Evolutionary conservation across 2,329 filamentous ascomycete species (phyloP).

Genomic region (Sphaerostilbella broomeana): DNA sequence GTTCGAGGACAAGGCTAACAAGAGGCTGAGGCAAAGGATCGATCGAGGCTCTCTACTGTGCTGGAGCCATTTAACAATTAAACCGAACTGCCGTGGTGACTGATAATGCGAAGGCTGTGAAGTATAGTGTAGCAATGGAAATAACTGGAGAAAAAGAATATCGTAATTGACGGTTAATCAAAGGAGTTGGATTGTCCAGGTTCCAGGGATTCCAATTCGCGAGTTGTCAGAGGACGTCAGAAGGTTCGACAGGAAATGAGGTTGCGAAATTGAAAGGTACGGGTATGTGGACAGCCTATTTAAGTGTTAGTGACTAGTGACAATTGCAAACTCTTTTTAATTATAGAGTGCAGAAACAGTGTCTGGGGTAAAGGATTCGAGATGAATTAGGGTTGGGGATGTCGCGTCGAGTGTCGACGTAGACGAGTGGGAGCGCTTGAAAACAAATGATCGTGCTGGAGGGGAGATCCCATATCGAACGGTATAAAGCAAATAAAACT

Average conservation of each 20-base stretch:
- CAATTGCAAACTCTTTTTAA: too few relatives aligned
- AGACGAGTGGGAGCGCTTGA: too few relatives aligned
- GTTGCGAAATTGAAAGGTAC: conserved; percentile 3
- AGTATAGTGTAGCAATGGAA: conserved; percentile 1
- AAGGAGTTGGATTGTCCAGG: conserved; percentile 10
- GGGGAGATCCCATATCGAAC: too few relatives aligned
- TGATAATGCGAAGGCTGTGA: conserved; percentile 15
- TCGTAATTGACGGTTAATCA: conserved; percentile 12
- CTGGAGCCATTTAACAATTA: conserved; percentile 30
- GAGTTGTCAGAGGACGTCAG: conserved; percentile 10
- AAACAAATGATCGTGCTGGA: too few relatives aligned
- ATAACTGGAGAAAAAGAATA: conserved; percentile 9
- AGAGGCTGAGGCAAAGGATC: conserved; percentile 13
- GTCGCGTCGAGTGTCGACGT: too few relatives aligned
- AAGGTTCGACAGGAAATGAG: conserved; percentile 3
- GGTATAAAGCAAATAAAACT: conserved; percentile 6
- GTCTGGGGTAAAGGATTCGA: too few relatives aligned
- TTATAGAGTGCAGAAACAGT: too few relatives aligned
- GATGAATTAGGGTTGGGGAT: too few relatives aligned
- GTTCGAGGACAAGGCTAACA: conserved; percentile 11
- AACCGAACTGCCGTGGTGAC: conserved; percentile 16
- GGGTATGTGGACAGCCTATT: too few relatives aligned
- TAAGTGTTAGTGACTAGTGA: too few relatives aligned
- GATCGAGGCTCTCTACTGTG: conserved; percentile 18
- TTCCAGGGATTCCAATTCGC: conserved; percentile 5